phyloP scores from a whole-genome alignment of 805 yeast species.

The Yarrowia phangngaensis region DNA sequence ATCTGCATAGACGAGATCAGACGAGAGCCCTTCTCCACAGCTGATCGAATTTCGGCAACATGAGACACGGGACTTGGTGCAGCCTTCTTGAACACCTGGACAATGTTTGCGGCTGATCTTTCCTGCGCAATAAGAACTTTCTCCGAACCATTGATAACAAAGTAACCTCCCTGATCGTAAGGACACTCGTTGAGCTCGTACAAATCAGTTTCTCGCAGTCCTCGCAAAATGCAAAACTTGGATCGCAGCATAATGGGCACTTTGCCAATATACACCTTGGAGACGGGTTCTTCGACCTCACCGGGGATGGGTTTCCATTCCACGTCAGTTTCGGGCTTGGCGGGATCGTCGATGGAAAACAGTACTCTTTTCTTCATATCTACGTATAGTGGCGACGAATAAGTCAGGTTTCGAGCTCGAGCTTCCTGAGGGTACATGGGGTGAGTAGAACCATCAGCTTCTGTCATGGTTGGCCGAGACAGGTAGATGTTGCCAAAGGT shows the following conservation, averaged over 20 bases:
- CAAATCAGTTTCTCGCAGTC: constrained; percentile 84
- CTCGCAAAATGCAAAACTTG: constrained; percentile 89
- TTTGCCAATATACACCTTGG: constrained; percentile 87
- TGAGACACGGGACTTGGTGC: constrained; percentile 96
- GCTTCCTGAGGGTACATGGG: constrained; percentile 99
- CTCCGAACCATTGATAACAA: constrained; percentile 96
- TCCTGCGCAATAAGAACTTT: constrained; percentile 98
- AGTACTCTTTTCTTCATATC: constrained; percentile 90
- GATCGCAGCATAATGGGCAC: constrained; percentile 98
- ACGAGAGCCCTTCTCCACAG: constrained; percentile 95
- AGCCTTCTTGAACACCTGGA: constrained; percentile 95
- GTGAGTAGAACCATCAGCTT: constrained; percentile 99
- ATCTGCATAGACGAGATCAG: constrained; percentile 91
- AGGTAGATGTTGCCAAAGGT: constrained; percentile 96
- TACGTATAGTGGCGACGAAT: constrained; percentile 92
- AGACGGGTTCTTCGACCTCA: constrained; percentile 65
- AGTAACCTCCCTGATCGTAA: constrained; percentile 99
- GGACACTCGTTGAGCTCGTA: constrained; percentile 98
- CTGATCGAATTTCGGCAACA: constrained; percentile 94
- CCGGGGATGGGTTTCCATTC: constrained; percentile 56
- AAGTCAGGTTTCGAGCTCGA: constrained; percentile 89
- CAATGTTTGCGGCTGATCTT: constrained; percentile 96
- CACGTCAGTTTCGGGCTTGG: constrained; percentile 40
- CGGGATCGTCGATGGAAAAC: constrained; percentile 66
- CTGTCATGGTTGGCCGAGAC: constrained; percentile 97